Conservation (phyloP, 257 asterid genomes). For the Fraxinus excelsior region DNA sequence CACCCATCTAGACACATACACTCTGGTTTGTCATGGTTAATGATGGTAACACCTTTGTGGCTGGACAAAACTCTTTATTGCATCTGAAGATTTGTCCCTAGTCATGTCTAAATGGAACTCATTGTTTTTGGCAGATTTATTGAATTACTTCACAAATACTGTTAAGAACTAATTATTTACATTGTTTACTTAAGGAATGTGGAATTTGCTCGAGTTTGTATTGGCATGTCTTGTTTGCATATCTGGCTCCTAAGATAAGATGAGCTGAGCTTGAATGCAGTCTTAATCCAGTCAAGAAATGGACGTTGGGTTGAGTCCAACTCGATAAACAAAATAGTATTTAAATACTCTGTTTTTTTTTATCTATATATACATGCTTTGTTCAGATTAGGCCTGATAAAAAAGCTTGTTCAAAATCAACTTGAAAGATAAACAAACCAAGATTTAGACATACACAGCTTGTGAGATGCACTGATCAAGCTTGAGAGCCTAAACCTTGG, state of each 20-base stretch:
- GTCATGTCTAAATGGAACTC: background rate
- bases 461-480: background rate
- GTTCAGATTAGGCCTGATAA: background rate
- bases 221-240: background rate
- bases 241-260: background rate
- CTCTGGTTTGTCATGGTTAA: background rate
- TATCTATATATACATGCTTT: background rate
- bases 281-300: background rate
- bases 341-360: background rate
- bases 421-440: background rate
- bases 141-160: background rate
- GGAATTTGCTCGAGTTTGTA: background rate
- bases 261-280: background rate
- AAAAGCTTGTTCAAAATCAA: background rate
- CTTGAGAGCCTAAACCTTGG: slow-evolving; percentile 2
- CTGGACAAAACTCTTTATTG: background rate
- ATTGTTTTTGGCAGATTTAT: background rate
- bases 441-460: background rate
- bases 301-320: background rate
- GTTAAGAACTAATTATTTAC: background rate
- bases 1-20: too few relatives aligned
- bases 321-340: background rate
- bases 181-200: background rate
- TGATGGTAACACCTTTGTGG: background rate
- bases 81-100: background rate